Base-by-base conservation (phyloP, 805 yeast species). In the Brettanomyces custersianus region DNA sequence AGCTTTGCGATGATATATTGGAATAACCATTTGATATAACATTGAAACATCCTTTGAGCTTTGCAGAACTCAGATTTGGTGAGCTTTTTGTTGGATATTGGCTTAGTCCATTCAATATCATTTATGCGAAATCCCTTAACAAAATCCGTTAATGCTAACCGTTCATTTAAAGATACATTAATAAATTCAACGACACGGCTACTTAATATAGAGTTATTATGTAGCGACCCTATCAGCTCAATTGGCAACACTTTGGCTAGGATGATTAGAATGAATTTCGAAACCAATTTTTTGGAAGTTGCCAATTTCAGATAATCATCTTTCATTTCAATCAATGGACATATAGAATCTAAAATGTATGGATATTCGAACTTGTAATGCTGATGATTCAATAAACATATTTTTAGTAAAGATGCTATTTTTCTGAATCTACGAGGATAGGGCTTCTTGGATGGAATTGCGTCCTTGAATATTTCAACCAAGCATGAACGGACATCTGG, bases 1-100 rank as follows among this genome's bases (percentile, higher is more conserved):
- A 82, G 40, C 13, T 59, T 63, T 6, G 68, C 58, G 1, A 83
- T 43, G 34, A 77, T 65, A 0, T 24, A 27, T 0, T 55, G 42
- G 28, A 80, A 70, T 2, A 80, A 33, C 95, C 95, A 88, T 2
- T 35, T 33, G 1, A 81, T 20, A 33, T 83, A 74, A 2, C 48
- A 43, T 2, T 45, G 37, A 10, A 77, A 51, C 13, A 70, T 44
- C 0, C 37, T 13, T 32, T 48, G 52, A 3, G 77, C 61, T 39
- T 57, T 54, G 1, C 43, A 34, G 21, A 55, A 59, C 34, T 74
- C 81, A 11, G 64, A 66, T 18, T 55, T 57, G n/a, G 66, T 67
- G 57, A 45, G 10, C 50, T 48, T 17, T 34, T 35, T 19, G 20
- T 47, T 39, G 2, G 39, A 12, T 16, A 30, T 34, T 0, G 59